Conservation (phyloP, 176 grass and related monocot genomes). For the Ensete glaucum region DNA sequence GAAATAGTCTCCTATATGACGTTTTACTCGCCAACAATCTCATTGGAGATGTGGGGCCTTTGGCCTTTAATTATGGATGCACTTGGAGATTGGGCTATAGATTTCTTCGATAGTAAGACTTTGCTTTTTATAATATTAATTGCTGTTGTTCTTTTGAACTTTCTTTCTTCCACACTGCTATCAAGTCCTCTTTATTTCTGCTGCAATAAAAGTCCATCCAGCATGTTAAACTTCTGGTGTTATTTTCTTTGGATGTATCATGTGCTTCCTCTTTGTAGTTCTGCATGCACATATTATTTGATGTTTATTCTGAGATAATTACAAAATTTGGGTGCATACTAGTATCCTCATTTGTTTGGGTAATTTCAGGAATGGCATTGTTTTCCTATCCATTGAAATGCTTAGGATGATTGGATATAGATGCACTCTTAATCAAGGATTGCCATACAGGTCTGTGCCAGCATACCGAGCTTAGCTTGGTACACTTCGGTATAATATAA, state of each 20-base stretch:
- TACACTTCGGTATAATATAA: no score
- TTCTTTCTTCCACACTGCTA: not conserved
- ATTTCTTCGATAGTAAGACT: conserved; percentile 86
- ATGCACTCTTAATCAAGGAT: no score
- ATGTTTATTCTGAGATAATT: not conserved
- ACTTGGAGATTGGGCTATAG: conserved; percentile 84
- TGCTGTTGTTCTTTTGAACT: not conserved
- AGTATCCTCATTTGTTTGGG: no score
- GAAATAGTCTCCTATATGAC: conserved; percentile 95
- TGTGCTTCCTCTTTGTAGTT: not conserved
- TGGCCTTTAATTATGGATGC: conserved; percentile 89
- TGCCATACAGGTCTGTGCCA: no score
- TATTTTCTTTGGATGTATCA: no score
- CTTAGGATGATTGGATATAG: no score
- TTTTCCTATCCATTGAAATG: no score
- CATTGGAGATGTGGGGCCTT: conserved; percentile 82
- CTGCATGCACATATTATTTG: not conserved
- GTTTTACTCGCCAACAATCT: conserved; percentile 81
- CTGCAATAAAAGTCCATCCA: not conserved
- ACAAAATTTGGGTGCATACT: no score
- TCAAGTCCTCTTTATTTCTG: not conserved
- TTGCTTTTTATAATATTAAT: not conserved
- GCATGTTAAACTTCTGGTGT: not conserved
- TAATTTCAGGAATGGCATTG: no score
- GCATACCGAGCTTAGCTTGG: no score